Conservation (phyloP, 2,329 filamentous ascomycete species). For the Myotisia sp. region DNA sequence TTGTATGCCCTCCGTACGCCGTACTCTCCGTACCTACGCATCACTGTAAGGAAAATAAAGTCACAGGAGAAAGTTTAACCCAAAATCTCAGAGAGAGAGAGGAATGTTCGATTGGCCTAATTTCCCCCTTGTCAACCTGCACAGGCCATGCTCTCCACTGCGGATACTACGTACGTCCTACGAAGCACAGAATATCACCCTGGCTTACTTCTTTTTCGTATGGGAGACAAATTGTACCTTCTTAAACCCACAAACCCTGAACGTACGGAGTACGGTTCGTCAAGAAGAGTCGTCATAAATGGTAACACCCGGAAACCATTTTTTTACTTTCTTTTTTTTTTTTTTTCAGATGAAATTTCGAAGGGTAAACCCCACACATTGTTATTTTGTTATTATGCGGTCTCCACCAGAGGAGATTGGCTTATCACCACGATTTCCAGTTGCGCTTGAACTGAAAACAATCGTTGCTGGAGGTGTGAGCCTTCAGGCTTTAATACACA, state of each 20-base stretch:
- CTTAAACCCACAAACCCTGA: constrained; percentile 7
- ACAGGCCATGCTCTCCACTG: constrained; percentile 10
- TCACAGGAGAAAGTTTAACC: too few species aligned
- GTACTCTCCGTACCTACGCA: neutral
- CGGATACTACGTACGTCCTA: constrained; percentile 8
- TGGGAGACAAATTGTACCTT: constrained; percentile 4
- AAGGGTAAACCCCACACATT: constrained; percentile 2
- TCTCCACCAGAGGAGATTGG: constrained; percentile 4
- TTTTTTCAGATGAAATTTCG: constrained; percentile 1
- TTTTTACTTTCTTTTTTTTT: constrained; percentile 4
- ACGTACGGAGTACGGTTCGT: constrained; percentile 3
- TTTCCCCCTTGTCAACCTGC: constrained; percentile 7
- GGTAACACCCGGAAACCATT: constrained; percentile 4
- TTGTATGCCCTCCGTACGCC: too few species aligned
- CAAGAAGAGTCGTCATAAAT: constrained; percentile 5
- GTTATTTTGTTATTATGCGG: too few species aligned
- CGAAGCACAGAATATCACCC: constrained; percentile 5
- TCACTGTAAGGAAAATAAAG: neutral
- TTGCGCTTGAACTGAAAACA: too few species aligned
- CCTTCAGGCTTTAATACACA: too few species aligned
- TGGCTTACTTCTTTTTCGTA: constrained; percentile 4
- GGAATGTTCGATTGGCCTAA: neutral
- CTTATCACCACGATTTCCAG: constrained; percentile 3
- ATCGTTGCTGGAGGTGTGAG: too few species aligned
- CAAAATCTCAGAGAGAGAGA: too few species aligned